Percentiles rank a stretch among this genome's conserved stretches.
These are phyloP conservation scores for Cnidoscolus chayamansa DNA, from an alignment of 441 rosid genomes.

Conservation along the genomic window DNA sequence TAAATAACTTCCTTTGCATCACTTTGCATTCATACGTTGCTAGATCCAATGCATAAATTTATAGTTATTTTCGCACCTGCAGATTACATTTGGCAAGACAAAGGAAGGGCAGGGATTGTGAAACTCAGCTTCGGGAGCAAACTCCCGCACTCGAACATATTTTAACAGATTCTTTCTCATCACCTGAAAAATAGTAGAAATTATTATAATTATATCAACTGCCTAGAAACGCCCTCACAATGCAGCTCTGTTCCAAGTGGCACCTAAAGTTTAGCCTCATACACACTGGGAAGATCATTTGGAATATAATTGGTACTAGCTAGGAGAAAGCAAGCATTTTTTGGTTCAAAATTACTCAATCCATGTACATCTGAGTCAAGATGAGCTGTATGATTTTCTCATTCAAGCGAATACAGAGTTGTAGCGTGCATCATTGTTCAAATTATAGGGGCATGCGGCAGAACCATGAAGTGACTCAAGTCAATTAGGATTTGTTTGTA, in stretches of 20 bases:
- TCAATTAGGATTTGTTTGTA: too few relatives aligned
- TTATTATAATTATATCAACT: neutral
- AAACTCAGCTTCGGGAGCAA: constrained; percentile 87
- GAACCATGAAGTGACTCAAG: neutral
- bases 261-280: neutral
- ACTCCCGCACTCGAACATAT: constrained; percentile 71
- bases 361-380: neutral
- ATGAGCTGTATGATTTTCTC: neutral
- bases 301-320: neutral
- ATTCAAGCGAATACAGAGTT: neutral
- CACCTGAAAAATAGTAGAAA: constrained; percentile 40
- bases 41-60: neutral
- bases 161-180: constrained; percentile 83
- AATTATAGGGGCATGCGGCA: neutral
- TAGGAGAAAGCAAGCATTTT: neutral
- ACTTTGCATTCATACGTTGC: neutral
- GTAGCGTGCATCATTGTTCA: neutral
- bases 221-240: constrained; percentile 1
- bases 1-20: neutral
- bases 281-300: neutral
- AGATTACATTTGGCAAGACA: constrained; percentile 75
- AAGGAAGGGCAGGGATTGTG: constrained; percentile 68
- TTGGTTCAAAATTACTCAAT: neutral
- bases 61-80: constrained; percentile 53
- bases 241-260: neutral